Conservation (phyloP, 2,329 filamentous ascomycete species). For the Dactylellina drechsleri region DNA sequence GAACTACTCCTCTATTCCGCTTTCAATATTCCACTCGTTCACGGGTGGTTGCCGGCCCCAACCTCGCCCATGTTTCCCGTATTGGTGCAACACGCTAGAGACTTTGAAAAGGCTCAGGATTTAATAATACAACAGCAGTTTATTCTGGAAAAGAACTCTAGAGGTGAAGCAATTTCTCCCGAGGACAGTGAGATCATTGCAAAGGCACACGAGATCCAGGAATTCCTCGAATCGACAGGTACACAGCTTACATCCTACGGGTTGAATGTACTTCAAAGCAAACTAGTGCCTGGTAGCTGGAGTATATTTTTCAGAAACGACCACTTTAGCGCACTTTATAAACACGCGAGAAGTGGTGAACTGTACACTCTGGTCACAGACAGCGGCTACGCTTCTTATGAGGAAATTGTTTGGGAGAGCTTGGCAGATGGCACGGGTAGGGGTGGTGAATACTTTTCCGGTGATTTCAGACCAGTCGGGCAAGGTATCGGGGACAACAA, state of each 20-base stretch:
- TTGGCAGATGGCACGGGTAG: conserved; percentile 88
- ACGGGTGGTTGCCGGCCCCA: conserved; percentile 86
- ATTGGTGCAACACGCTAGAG: conserved; percentile 77
- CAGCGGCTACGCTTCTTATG: conserved; percentile 84
- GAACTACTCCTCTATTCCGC: conserved; percentile 93
- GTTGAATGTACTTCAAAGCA: conserved; percentile 76
- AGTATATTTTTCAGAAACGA: conserved; percentile 96
- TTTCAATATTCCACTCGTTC: conserved; percentile 87
- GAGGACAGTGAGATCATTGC: conserved; percentile 75
- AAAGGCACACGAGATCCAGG: conserved; percentile 84
- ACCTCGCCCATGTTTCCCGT: conserved; percentile 75
- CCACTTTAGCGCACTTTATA: conserved; percentile 93
- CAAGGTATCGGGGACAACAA: conserved; percentile 64
- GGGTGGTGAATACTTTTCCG: conserved; percentile 83
- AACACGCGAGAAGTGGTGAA: conserved; percentile 79
- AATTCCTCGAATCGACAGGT: conserved; percentile 79
- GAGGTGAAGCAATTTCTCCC: conserved; percentile 64
- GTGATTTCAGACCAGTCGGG: conserved; percentile 87
- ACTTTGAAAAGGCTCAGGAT: conserved; percentile 92
- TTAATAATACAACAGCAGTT: conserved; percentile 87
- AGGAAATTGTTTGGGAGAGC: conserved; percentile 96
- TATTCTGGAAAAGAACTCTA: conserved; percentile 76
- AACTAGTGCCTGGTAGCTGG: conserved; percentile 78
- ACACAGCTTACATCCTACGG: conserved; percentile 89
- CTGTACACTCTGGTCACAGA: conserved; percentile 81